Conservation (phyloP, 1,139 yeast species). For the Candida gigantensis region DNA sequence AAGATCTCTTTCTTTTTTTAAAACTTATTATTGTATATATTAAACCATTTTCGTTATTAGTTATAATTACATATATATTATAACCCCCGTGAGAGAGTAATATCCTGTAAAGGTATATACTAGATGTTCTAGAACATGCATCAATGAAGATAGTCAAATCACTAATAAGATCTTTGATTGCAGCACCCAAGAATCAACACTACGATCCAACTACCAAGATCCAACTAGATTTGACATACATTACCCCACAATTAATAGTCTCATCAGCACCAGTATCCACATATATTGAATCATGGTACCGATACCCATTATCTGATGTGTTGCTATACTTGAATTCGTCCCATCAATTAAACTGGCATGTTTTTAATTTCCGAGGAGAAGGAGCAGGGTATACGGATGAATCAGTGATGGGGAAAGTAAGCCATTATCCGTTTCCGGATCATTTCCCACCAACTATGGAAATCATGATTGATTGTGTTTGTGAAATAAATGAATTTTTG, state of each 20-base stretch:
- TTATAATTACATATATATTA: too few species aligned
- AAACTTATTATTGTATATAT: too few species aligned
- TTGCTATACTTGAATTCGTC: conserved; percentile 46
- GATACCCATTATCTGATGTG: conserved; percentile 57
- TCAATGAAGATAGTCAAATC: conserved; percentile 16
- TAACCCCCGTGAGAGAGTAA: too few species aligned
- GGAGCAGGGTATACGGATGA: conserved; percentile 48
- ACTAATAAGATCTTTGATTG: conserved; percentile 18
- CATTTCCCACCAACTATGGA: conserved; percentile 74
- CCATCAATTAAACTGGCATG: conserved; percentile 64
- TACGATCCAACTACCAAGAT: conserved; percentile 22
- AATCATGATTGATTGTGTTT: conserved; percentile 44
- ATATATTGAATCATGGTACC: conserved; percentile 47
- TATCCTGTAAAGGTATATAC: too few species aligned
- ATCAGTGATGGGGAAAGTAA: conserved; percentile 31
- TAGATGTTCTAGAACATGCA: conserved; percentile 1
- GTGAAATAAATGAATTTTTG: conserved; percentile 49
- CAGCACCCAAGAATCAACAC: conserved; percentile 27
- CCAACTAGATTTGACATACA: conserved; percentile 61
- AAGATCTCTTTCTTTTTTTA: too few species aligned
- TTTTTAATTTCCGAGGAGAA: conserved; percentile 75
- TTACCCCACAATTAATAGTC: conserved; percentile 62
- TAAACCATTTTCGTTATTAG: too few species aligned
- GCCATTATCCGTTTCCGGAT: conserved; percentile 65
- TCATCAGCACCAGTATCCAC: conserved; percentile 70